phyloP scores from a whole-genome alignment of 192 early-diverging fungal species.

The Coemansia aciculifera region DNA sequence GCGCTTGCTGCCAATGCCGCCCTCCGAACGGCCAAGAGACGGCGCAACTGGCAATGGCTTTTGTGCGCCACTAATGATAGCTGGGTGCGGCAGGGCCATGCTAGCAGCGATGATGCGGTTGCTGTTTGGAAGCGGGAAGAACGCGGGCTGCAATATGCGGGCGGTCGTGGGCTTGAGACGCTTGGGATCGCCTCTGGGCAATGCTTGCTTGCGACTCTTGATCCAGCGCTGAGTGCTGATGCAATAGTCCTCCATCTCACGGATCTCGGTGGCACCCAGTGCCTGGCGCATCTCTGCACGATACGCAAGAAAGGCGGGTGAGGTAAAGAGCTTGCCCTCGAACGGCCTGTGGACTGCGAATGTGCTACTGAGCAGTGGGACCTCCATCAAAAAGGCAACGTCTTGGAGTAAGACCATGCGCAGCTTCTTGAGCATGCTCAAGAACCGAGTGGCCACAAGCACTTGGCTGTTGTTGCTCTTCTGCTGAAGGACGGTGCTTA shows the following conservation, averaged over 20 bases:
- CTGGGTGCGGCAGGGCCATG: background rate
- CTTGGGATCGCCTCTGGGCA: slow-evolving; percentile 14
- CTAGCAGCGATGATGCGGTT: background rate
- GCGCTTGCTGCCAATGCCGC: background rate
- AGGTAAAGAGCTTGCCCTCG: slow-evolving; percentile 28
- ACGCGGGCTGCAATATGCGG: background rate
- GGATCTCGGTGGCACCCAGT: slow-evolving; percentile 22
- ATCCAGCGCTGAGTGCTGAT: slow-evolving; percentile 18
- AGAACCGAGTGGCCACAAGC: slow-evolving; percentile 32
- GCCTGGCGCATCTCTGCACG: slow-evolving; percentile 32
- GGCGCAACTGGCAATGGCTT: background rate
- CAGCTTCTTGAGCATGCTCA: slow-evolving; percentile 43
- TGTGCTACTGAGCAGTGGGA: slow-evolving; percentile 23
- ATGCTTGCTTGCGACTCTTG: slow-evolving; percentile 18
- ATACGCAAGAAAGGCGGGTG: slow-evolving; percentile 25
- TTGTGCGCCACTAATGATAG: background rate
- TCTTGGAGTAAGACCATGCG: slow-evolving; percentile 49
- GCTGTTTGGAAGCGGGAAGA: background rate
- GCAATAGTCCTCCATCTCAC: slow-evolving; percentile 15
- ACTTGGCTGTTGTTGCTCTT: slow-evolving; percentile 43
- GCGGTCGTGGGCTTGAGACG: slow-evolving; percentile 36
- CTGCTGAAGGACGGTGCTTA: slow-evolving; percentile 31
- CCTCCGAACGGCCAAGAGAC: background rate
- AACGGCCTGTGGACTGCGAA: slow-evolving; percentile 27
- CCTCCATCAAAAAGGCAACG: slow-evolving; percentile 40